Evolutionary conservation across 1,284 basidiomycete species (phyloP).

Genomic region (Sporisorium graminicola): DNA sequence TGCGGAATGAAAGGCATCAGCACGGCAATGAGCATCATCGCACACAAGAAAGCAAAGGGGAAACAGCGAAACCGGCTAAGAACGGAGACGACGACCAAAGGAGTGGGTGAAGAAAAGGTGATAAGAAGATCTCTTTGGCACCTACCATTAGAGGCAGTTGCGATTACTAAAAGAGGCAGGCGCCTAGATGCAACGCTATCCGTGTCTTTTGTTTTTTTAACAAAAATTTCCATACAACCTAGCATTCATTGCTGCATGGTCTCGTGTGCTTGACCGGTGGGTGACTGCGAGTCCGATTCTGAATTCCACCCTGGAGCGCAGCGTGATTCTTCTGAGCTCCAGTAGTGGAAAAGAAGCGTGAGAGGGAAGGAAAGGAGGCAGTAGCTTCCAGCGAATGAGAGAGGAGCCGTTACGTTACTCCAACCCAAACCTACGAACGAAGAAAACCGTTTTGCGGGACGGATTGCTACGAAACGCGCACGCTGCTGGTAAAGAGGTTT

Average conservation of each 20-base stretch:
- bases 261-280: constrained; percentile 12
- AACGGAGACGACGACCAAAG: too few species aligned
- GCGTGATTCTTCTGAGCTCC: too few species aligned
- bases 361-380: neutral
- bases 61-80: neutral
- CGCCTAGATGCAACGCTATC: too few species aligned
- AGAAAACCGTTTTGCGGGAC: neutral
- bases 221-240: too few species aligned
- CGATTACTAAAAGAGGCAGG: constrained; percentile 50
- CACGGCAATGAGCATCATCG: neutral
- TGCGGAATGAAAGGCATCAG: neutral
- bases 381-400: constrained; percentile 3
- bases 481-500: neutral
- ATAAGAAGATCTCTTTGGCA: constrained; percentile 14
- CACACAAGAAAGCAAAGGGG: too few species aligned
- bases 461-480: neutral
- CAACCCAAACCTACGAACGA: too few species aligned
- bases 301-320: neutral
- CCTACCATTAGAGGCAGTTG: constrained; percentile 49
- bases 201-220: too few species aligned
- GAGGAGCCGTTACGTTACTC: constrained; percentile 6
- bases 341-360: neutral
- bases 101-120: neutral
- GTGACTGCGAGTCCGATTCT: too few species aligned
- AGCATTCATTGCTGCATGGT: neutral